Evolutionary conservation across 2,329 filamentous ascomycete genomes (phyloP).

Genomic region (Diaporthe ilicicola): DNA sequence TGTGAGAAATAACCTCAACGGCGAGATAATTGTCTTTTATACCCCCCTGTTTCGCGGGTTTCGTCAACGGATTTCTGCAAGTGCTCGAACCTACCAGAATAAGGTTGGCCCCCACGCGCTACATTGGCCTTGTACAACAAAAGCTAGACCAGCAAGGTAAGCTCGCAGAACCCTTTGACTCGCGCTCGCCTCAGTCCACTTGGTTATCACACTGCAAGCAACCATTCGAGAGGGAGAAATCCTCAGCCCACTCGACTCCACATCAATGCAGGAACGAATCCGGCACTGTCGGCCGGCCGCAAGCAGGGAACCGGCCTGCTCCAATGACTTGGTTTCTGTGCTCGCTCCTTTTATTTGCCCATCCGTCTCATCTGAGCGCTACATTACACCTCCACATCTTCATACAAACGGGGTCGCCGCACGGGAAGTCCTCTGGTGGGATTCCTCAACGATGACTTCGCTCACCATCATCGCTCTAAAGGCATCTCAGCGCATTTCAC

Average conservation of each 20-base stretch:
- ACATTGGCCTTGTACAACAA: background rate
- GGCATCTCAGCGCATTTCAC: background rate
- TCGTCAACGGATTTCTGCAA: background rate
- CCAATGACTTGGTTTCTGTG: background rate
- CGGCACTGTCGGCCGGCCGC: background rate
- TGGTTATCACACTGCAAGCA: background rate
- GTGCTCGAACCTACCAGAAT: background rate
- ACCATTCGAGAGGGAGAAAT: background rate
- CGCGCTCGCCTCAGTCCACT: background rate
- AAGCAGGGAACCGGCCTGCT: slow-evolving; percentile 2
- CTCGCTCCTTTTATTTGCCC: background rate
- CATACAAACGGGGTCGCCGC: background rate
- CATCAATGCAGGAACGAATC: slow-evolving; percentile 10
- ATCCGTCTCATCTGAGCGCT: background rate
- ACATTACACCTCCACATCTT: slow-evolving; percentile 5
- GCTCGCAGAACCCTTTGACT: slow-evolving; percentile 16
- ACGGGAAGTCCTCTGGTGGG: background rate
- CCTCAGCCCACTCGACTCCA: background rate
- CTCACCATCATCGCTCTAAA: background rate
- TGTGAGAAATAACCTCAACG: background rate
- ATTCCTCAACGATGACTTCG: background rate
- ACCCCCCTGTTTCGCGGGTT: background rate
- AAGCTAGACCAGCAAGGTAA: background rate
- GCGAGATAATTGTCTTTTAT: background rate
- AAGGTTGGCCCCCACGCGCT: slow-evolving; percentile 14